Evolutionary conservation across 495 filamentous ascomycete genomes (phyloP), one percentile per base, ranked within the genome.

Genomic region (Penicillium waksmanii): DNA sequence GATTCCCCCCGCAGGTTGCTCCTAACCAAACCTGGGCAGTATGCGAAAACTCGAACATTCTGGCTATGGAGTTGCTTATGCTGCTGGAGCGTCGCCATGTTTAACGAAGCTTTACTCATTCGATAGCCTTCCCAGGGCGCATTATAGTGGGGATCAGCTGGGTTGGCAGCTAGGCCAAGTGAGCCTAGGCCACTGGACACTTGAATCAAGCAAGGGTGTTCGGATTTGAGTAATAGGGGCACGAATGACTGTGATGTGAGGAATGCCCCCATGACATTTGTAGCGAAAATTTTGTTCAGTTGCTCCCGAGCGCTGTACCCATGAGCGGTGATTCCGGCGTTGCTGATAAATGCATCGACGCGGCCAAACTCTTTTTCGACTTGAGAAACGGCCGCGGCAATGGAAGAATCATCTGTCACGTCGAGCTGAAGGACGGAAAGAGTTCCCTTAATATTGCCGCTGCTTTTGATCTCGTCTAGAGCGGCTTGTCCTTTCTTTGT

Each of bases 51-150:
- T 1, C 60, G 54, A 10, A 68, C 55, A 38, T 63, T 63, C 43
- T 25, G 42, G 7, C 21, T 21, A 7, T 46, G 25, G 5, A 66
- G 61, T 31, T 50, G 53, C 56, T 63, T 66, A 18, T 63, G 49
- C 47, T 57, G 51, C 19, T 68, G 66, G 15, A 66, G 19, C 2
- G 47, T 70, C 47, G 74, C 46, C 77, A 78, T 78, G 47, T 78
- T 75, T 51, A 80, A 9, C 13, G 78, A 78, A 17, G 77, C 74
- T 63, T 80, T 80, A 58, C 74, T 78, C 34, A 66, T 63, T 3
- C 77, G 66, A 51, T 80, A 79, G 31, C 66, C 62, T 21, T 67
- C 64, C 31, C 40, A 66, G 1, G 63, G 18, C 2, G 55, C 33
- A 12, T 59, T 44, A 43, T 72, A 72, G 43, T 54, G 60, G 2